Evolutionary conservation across 345 rosid species (phyloP).

Genomic region (Carallia brachiata): DNA sequence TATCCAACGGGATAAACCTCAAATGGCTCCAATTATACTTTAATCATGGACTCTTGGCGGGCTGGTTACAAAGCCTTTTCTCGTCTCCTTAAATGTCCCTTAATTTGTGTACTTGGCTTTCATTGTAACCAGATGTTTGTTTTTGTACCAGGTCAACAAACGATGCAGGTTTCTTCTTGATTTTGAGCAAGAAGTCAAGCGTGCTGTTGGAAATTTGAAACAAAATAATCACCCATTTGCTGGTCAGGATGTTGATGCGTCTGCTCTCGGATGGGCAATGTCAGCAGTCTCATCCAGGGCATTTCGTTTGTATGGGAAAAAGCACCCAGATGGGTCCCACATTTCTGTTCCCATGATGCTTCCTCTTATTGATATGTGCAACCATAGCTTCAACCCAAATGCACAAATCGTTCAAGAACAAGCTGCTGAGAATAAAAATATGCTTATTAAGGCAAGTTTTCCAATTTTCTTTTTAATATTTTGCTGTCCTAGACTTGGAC

Average conservation of each 20-base stretch:
- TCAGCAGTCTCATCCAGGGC: conserved; percentile 93
- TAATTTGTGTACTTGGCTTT: conserved; percentile 14
- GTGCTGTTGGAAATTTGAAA: conserved; percentile 36
- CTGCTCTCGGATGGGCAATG: conserved; percentile 91
- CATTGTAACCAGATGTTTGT: conserved; percentile 1
- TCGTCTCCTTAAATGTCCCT: background rate
- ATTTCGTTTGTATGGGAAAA: conserved; percentile 65
- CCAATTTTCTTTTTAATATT: conserved; percentile 1
- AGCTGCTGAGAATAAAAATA: conserved; percentile 35
- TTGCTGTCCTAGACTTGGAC: background rate
- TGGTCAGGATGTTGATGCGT: conserved; percentile 72
- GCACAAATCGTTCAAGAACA: conserved; percentile 71
- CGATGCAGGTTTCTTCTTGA: conserved; percentile 86
- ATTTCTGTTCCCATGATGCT: conserved; percentile 76
- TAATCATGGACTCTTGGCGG: background rate
- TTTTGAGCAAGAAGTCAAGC: conserved; percentile 60
- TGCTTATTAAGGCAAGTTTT: conserved; percentile 76
- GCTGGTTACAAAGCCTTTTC: conserved; percentile 1
- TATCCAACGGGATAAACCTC: background rate
- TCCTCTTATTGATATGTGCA: conserved; percentile 94
- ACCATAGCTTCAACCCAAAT: conserved; percentile 84
- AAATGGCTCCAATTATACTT: conserved; percentile 1
- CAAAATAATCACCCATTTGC: conserved; percentile 60
- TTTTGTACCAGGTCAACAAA: conserved; percentile 61
- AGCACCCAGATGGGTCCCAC: conserved; percentile 44